Evolutionary conservation across 805 yeast species (phyloP), one percentile per base, ranked within the genome.

Genomic region (Candida sphagnicola): DNA sequence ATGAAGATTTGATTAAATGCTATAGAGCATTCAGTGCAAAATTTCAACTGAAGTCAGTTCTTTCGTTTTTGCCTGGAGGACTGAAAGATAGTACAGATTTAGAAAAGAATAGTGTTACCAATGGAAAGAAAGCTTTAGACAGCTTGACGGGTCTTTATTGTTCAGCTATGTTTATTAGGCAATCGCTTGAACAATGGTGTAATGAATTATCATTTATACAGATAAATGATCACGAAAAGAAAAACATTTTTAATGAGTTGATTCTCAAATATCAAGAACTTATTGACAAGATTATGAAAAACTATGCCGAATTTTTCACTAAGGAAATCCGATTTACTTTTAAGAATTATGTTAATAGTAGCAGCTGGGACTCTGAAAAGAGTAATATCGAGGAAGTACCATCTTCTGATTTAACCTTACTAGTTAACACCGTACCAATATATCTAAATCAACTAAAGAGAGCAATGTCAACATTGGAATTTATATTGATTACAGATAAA

Each of bases 21-120:
- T 57, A 71, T 21, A 61, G 64, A 23, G 67, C 68, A 2, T 68
- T 74, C 44, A 73, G 67, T 34, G 73, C 67, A 12, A 45, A 56
- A 4, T 59, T 53, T 41, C 54, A 54, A 32, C 61, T 48, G 53
- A 63, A 57, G 43, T 47, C 54, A 23, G 59, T 64, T 5, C 42
- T 64, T 33, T 54, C 59, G 17, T 55, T 62, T 25, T 57, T 68
- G 4, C 67, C 72, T 1, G 69, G 69, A 1, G 54, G 55, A 2
- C 39, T 54, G 26, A 51, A 68, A 18, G 65, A 62, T 5, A 61
- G 58, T 23, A 62, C 29, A 31, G 65, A 53, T 24, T 28, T 37
- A 18, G 39, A 35, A 10, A 30, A 31, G 15, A 40, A 28, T n/a
- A 40, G 35, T 14, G 29, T 41, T 6, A 8, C 23, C 13, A 49